These are phyloP conservation scores for Auriscalpium microsporum DNA, from an alignment of 768 basidiomycete genomes.

Conservation along the genomic window DNA sequence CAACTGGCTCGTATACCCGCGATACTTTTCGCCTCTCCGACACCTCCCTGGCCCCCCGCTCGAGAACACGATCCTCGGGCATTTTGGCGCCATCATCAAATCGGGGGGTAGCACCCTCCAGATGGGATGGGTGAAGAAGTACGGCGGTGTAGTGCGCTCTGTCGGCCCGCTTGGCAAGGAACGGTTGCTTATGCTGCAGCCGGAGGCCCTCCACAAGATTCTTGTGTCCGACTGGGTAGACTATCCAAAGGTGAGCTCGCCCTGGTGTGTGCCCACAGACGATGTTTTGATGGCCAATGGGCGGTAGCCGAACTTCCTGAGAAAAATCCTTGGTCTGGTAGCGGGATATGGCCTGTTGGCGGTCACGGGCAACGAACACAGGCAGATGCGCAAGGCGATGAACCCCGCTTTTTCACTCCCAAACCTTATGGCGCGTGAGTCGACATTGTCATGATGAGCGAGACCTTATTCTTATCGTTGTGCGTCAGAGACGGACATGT, in stretches of 20 bases:
- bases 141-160: slow-evolving; percentile 35
- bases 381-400: slow-evolving; percentile 14
- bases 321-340: slow-evolving; percentile 32
- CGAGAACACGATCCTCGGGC: slow-evolving; percentile 28
- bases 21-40: slow-evolving; percentile 28
- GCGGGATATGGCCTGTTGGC: slow-evolving; percentile 18
- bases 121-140: slow-evolving; percentile 15
- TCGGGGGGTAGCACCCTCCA: slow-evolving; percentile 30
- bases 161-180: slow-evolving; percentile 40
- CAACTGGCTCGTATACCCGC: background rate
- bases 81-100: slow-evolving; percentile 29
- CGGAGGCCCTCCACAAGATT: slow-evolving; percentile 38
- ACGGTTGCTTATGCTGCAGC: slow-evolving; percentile 34
- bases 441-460: background rate
- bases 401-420: slow-evolving; percentile 13
- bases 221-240: slow-evolving; percentile 37
- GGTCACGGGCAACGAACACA: slow-evolving; percentile 11
- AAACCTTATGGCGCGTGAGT: slow-evolving; percentile 12
- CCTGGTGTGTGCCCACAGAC: background rate
- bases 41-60: slow-evolving; percentile 30
- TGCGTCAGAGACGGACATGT: slow-evolving; percentile 35
- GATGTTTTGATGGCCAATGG: background rate
- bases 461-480: background rate
- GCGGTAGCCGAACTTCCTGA: slow-evolving; percentile 35
- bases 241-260: slow-evolving; percentile 28